These are phyloP conservation scores for Gnomoniopsis sp. DNA, from an alignment of 2,329 filamentous ascomycete species.

Conservation along the genomic window DNA sequence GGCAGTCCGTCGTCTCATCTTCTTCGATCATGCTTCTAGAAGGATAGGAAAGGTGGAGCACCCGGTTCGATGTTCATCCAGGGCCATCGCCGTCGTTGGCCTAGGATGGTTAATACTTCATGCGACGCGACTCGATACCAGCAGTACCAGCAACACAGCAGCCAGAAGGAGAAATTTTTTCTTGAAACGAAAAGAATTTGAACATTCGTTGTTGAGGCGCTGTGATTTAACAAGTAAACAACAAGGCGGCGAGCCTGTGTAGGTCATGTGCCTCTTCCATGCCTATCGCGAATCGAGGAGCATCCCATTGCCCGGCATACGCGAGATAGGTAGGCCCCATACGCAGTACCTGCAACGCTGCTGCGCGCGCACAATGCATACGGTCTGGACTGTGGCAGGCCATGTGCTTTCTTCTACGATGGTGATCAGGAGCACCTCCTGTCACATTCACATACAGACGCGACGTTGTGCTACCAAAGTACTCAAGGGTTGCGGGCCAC, in stretches of 20 bases:
- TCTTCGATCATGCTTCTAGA: constrained; percentile 4
- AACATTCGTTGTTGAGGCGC: background rate
- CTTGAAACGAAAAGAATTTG: too few species aligned
- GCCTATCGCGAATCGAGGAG: background rate
- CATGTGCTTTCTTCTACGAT: too few species aligned
- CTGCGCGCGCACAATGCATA: background rate
- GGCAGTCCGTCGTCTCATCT: background rate
- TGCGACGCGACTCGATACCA: background rate
- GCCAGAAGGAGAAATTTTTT: too few species aligned
- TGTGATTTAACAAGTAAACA: background rate
- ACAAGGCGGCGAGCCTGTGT: background rate
- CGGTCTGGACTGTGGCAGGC: too few species aligned
- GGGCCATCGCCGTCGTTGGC: background rate
- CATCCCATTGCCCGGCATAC: constrained; percentile 1
- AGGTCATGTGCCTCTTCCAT: background rate
- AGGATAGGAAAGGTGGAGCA: constrained; percentile 1
- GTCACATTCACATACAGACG: too few species aligned
- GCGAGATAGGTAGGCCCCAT: background rate
- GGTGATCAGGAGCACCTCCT: too few species aligned
- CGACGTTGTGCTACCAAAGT: too few species aligned
- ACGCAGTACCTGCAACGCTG: constrained; percentile 1
- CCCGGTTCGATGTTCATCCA: background rate
- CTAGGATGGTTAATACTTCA: background rate
- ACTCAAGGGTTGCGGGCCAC: too few species aligned
- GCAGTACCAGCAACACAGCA: background rate